Conservation (phyloP, 352 stramenopile species). For the Pythium dissotocum region DNA sequence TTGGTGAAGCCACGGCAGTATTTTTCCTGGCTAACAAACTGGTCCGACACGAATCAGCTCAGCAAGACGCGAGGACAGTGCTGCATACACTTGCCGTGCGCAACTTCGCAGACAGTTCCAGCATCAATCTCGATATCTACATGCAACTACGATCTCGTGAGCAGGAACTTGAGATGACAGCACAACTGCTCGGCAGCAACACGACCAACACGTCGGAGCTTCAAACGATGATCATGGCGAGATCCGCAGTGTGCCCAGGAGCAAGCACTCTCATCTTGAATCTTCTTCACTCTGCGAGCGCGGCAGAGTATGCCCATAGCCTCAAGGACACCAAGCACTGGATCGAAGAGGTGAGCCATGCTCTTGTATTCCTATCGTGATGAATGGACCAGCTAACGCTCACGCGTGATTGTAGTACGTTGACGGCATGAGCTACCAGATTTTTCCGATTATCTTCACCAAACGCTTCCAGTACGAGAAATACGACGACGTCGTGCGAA, state of each 20-base stretch:
- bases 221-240: constrained; percentile 57
- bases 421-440: constrained; percentile 64
- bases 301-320: constrained; percentile 40
- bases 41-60: constrained; percentile 23
- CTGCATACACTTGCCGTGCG: constrained; percentile 59
- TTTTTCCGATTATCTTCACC: constrained; percentile 69
- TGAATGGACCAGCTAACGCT: background rate
- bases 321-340: constrained; percentile 40
- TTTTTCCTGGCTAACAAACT: constrained; percentile 64
- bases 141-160: constrained; percentile 49
- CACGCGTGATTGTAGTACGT: constrained; percentile 44
- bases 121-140: constrained; percentile 54
- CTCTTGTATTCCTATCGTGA: background rate
- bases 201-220: constrained; percentile 43
- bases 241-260: constrained; percentile 52
- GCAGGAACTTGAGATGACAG: constrained; percentile 50
- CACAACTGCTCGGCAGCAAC: constrained; percentile 47
- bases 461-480: constrained; percentile 52
- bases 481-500: constrained; percentile 52
- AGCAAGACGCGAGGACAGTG: constrained; percentile 58
- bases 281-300: constrained; percentile 53
- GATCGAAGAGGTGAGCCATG: constrained; percentile 56
- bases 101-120: constrained; percentile 56
- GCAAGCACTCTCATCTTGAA: constrained; percentile 69
- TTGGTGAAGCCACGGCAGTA: constrained; percentile 49